phyloP scores from a whole-genome alignment of 805 yeast species.

The Cyberlindnera maritima region DNA sequence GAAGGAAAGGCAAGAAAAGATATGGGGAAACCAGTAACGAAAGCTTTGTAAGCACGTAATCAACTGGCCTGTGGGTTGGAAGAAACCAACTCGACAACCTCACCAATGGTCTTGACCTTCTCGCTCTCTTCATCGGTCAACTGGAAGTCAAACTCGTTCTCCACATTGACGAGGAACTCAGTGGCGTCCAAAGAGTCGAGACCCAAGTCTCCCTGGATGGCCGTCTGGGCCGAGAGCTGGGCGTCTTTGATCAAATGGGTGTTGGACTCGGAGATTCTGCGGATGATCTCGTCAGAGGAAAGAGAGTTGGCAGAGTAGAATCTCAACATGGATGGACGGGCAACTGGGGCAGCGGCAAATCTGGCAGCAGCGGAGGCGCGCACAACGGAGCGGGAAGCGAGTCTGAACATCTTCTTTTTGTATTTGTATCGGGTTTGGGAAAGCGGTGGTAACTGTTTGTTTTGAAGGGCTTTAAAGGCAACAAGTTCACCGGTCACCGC shows the following conservation, averaged over 20 bases:
- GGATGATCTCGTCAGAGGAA: constrained; percentile 74
- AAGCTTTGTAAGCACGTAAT: no score
- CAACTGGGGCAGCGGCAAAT: constrained; percentile 27
- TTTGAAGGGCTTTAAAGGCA: no score
- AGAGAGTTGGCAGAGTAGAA: constrained; percentile 63
- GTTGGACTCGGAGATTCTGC: constrained; percentile 78
- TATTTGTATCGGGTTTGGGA: no score
- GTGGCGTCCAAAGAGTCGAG: constrained; percentile 93
- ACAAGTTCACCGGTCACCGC: background rate
- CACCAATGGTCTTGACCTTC: constrained; percentile 88
- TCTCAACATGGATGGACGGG: constrained; percentile 33
- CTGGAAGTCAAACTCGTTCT: constrained; percentile 84
- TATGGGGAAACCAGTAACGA: no score
- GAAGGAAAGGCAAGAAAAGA: no score
- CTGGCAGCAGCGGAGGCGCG: constrained; percentile 36
- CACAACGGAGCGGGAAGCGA: constrained; percentile 38
- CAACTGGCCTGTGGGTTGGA: constrained; percentile 51
- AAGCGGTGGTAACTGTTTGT: no score
- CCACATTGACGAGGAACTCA: constrained; percentile 93
- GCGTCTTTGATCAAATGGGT: constrained; percentile 61
- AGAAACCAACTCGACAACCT: constrained; percentile 84
- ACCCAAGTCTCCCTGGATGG: constrained; percentile 60
- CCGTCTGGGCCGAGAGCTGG: constrained; percentile 34
- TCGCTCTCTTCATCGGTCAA: constrained; percentile 91
- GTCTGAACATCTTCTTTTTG: constrained; percentile 44